These are phyloP conservation scores for Vitis hybrid DNA, from an alignment of 177 flowering plant species.

Conservation along the genomic window DNA sequence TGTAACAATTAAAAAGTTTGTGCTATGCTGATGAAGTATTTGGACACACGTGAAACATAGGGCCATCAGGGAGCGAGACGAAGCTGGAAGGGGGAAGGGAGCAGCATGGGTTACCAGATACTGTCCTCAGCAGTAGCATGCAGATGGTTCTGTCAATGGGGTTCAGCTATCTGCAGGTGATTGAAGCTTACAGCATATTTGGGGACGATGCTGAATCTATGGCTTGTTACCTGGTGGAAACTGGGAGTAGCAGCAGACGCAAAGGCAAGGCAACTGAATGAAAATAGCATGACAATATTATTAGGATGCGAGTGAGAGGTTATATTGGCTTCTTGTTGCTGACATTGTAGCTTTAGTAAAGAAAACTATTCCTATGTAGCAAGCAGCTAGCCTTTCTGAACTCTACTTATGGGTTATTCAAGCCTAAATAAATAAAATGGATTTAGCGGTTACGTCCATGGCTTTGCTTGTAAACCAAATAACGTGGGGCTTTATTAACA, in stretches of 20 bases:
- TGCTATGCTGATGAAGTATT: neutral
- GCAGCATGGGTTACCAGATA: constrained; percentile 19
- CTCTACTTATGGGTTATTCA: neutral
- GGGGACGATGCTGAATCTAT: constrained; percentile 96
- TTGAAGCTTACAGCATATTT: constrained; percentile 88
- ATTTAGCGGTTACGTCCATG: neutral
- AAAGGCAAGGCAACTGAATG: constrained; percentile 96
- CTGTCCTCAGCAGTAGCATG: constrained; percentile 67
- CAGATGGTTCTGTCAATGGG: constrained; percentile 90
- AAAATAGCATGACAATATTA: constrained; percentile 3
- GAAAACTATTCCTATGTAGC: neutral
- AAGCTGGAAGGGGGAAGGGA: constrained; percentile 35
- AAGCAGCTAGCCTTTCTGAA: neutral
- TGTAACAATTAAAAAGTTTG: neutral
- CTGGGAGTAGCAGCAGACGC: constrained; percentile 63
- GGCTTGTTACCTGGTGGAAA: constrained; percentile 86
- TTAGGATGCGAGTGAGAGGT: neutral
- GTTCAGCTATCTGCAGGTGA: constrained; percentile 79
- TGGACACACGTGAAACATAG: constrained; percentile 27
- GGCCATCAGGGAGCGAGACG: constrained; percentile 49
- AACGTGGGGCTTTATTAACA: too few relatives aligned
- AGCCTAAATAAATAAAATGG: neutral
- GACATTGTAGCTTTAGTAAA: constrained; percentile 8
- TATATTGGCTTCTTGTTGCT: neutral
- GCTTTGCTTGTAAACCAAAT: neutral